A percentile compares a stretch with the other conserved stretches of the same genome.
phyloP scores from a whole-genome alignment of 192 early-diverging fungal genomes.

The Coemansia sp. region DNA sequence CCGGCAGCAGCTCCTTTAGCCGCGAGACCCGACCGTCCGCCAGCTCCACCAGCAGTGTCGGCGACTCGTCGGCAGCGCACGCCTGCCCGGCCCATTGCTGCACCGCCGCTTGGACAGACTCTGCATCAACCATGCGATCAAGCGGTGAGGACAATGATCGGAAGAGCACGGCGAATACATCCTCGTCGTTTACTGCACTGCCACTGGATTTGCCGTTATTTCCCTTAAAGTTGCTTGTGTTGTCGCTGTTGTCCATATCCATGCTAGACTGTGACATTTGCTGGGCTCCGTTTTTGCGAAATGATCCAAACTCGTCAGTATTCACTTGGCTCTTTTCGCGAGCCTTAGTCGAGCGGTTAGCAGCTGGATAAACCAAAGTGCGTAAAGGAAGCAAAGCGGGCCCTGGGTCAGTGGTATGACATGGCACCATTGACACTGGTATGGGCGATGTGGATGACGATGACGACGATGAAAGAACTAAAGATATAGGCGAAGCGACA shows the following conservation, averaged over 20 bases:
- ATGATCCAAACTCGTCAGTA: background rate
- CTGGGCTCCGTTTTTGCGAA: background rate
- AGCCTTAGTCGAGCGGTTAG: slow-evolving; percentile 24
- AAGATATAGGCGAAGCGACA: slow-evolving; percentile 17
- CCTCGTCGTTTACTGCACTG: background rate
- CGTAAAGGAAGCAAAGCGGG: background rate
- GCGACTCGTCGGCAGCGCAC: slow-evolving; percentile 6
- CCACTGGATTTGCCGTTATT: background rate
- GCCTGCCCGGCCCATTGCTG: slow-evolving; percentile 41
- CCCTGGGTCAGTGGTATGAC: background rate
- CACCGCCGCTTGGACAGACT: slow-evolving; percentile 20
- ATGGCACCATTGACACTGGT: background rate
- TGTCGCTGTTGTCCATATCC: slow-evolving; percentile 38
- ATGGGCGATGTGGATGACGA: slow-evolving; percentile 16
- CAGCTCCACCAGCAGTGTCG: slow-evolving; percentile 8
- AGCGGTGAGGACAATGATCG: background rate
- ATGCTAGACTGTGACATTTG: slow-evolving; percentile 13
- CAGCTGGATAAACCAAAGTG: slow-evolving; percentile 14
- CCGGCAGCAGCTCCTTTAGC: slow-evolving; percentile 28
- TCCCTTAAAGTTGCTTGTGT: background rate
- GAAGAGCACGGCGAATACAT: slow-evolving; percentile 27
- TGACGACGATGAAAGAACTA: slow-evolving; percentile 21
- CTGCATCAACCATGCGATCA: background rate
- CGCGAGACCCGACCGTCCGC: slow-evolving; percentile 19
- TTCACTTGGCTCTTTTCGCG: slow-evolving; percentile 30